Evolutionary conservation across 2,329 filamentous ascomycete genomes (phyloP).

Genomic region (Plenodomus lindquistii): DNA sequence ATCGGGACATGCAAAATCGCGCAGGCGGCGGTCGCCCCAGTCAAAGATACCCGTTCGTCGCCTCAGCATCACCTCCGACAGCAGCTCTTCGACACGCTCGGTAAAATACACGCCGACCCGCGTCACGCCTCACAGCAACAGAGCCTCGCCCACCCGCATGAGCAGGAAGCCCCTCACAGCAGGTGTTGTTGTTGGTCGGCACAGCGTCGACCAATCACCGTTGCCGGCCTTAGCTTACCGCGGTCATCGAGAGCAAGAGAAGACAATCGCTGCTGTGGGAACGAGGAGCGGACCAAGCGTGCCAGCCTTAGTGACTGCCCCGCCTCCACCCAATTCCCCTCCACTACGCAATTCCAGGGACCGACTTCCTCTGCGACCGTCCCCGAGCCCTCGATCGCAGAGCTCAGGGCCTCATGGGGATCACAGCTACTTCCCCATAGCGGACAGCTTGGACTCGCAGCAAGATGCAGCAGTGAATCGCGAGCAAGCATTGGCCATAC

Average conservation of each 20-base stretch:
- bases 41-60: constrained; percentile 43
- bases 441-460: constrained; percentile 12
- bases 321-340: constrained; percentile 36
- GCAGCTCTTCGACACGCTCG: constrained; percentile 40
- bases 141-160: constrained; percentile 32
- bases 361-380: constrained; percentile 32
- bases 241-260: constrained; percentile 36
- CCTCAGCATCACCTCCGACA: constrained; percentile 41
- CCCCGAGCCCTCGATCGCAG: constrained; percentile 24
- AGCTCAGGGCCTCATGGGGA: constrained; percentile 25
- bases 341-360: constrained; percentile 42
- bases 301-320: constrained; percentile 34
- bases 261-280: constrained; percentile 25
- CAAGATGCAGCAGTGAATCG: constrained; percentile 2
- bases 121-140: constrained; percentile 24
- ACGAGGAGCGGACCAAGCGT: constrained; percentile 28
- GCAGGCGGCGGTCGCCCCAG: constrained; percentile 30
- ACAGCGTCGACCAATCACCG: constrained; percentile 20
- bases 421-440: constrained; percentile 30
- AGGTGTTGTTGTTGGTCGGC: constrained; percentile 6
- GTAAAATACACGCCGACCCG: constrained; percentile 34
- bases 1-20: constrained; percentile 15
- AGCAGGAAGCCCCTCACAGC: constrained; percentile 19
- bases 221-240: constrained; percentile 38
- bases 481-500: background rate